Conservation (phyloP, 2,329 filamentous ascomycete genomes). For the Neopestalotiopsis sp. region DNA sequence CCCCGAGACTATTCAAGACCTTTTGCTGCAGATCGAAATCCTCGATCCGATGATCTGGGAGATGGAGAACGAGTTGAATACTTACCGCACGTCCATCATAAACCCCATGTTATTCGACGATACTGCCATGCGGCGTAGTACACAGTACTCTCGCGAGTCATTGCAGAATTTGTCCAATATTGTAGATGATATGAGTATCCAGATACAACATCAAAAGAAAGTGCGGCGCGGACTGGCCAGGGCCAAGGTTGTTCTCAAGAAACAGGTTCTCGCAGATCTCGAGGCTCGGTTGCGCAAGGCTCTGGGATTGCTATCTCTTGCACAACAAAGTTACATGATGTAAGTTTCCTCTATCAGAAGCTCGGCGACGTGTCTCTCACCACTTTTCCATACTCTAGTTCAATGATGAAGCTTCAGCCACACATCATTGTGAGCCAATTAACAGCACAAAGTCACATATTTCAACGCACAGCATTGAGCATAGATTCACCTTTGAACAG, state of each 20-base stretch:
- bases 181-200: background rate
- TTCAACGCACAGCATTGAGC: too few relatives aligned
- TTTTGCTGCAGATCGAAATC: slow-evolving; percentile 15
- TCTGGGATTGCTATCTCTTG: background rate
- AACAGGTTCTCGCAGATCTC: background rate
- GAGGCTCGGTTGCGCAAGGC: background rate
- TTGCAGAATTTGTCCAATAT: background rate
- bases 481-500: too few relatives aligned
- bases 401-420: background rate
- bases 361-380: background rate
- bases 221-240: background rate
- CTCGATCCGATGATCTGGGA: slow-evolving; percentile 6
- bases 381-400: background rate
- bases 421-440: background rate
- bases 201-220: background rate
- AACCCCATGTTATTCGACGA: background rate
- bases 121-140: background rate
- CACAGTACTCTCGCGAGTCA: background rate
- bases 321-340: slow-evolving; percentile 5
- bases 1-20: slow-evolving; percentile 4
- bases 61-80: slow-evolving; percentile 12
- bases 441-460: background rate
- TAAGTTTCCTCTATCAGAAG: background rate
- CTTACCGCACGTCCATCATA: background rate
- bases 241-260: background rate